Evolutionary conservation across 2,329 filamentous ascomycete species (phyloP), one percentile per base, ranked within the genome.

Genomic region (Stromatinia cepivora): DNA sequence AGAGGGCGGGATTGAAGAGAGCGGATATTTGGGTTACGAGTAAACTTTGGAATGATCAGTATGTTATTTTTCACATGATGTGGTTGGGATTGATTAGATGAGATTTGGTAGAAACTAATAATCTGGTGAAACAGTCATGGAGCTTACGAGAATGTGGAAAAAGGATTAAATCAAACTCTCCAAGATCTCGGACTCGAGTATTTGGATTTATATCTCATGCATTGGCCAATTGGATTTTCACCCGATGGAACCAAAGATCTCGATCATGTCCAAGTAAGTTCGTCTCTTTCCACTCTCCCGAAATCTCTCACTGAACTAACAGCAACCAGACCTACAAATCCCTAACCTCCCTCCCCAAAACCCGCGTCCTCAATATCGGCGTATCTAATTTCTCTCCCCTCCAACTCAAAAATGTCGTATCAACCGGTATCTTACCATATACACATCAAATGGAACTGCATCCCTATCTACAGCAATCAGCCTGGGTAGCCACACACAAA

Each of bases 371-470:
- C 80, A 92, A 92, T 82, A 92, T 94, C 78, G 92, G 92, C 75
- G 90, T 94, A 69, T 93, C 90, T 79, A 96, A 95, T 85, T 94
- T 95, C 79, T 90, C 85, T 72, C 92, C 71, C 1, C n/a, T 46
- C 1, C 67, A 73, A 36, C 67, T 73, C 9, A 39, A 63, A 8
- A 50, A 65, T n/a, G 46, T 73, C 15, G 66, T 73, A 2, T 52
- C 48, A 22, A 70, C 67, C 52, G 70, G 86, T 82, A 79, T 85
- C 71, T 80, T 83, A 66, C 86, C 86, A 8, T 89, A 90, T 22
- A 91, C 92, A 72, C 93, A 94, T 85, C 91, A 94, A 81, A 86
- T 92, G 78, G 92, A 94, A 81, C 84, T 93, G 22, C 91, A 93
- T 81, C 91, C 90, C 39, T 90, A 90, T 82, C 88, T 90, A 82